phyloP scores from a whole-genome alignment of 352 stramenopile species.

The Phytophthora tubulina region DNA sequence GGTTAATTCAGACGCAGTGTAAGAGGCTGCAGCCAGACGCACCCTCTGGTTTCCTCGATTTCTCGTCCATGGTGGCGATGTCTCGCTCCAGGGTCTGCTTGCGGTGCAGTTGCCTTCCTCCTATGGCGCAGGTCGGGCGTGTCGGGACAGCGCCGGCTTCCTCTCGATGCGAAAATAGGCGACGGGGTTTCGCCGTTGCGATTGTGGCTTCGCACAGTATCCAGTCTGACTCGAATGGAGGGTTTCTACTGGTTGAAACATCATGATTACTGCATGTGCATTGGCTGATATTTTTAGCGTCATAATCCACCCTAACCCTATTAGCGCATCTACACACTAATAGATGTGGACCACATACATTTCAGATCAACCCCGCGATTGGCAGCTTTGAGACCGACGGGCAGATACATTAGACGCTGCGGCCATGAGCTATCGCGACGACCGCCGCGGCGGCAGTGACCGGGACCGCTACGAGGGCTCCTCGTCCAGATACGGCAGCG shows the following conservation, averaged over 20 bases:
- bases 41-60: slow-evolving; percentile 90
- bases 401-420: slow-evolving; percentile 26
- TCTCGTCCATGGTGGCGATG: slow-evolving; percentile 77
- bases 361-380: slow-evolving; percentile 2
- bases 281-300: slow-evolving; percentile 27
- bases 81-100: slow-evolving; percentile 39
- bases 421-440: slow-evolving; percentile 45
- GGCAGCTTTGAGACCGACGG: neutral
- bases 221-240: slow-evolving; percentile 24
- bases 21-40: neutral
- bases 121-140: slow-evolving; percentile 25
- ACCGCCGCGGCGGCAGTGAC: slow-evolving; percentile 26
- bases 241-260: slow-evolving; percentile 19
- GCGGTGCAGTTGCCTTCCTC: slow-evolving; percentile 32
- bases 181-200: slow-evolving; percentile 35
- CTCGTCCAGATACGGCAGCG: slow-evolving; percentile 37
- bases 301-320: slow-evolving; percentile 26
- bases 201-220: slow-evolving; percentile 35
- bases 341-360: slow-evolving; percentile 1
- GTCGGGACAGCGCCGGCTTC: slow-evolving; percentile 16
- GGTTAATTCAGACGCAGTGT: too few relatives aligned
- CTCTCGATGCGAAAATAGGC: slow-evolving; percentile 15
- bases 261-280: neutral
- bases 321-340: neutral
- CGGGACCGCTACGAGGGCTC: slow-evolving; percentile 34